Base-by-base conservation (phyloP, 805 yeast genomes). In the Diddensiella transvaalensis region DNA sequence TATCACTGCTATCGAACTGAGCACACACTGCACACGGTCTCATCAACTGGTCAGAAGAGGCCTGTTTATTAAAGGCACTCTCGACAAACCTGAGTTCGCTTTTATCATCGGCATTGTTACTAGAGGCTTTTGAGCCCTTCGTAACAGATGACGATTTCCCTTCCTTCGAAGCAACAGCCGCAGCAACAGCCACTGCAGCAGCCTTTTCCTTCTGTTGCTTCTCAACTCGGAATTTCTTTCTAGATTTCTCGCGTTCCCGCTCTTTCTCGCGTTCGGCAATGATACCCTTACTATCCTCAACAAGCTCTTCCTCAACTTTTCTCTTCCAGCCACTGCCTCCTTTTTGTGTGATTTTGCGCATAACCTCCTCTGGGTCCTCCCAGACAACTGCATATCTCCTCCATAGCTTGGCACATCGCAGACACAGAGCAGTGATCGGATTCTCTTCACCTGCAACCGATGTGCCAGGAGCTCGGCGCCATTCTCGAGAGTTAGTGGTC, bases 361-460 rank as follows among this genome's bases (percentile, higher is more conserved):
- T 65, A 0, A 87, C 80, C 46, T 82, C 88, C 21, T 67, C 56
- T 0, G 96, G 96, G 29, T 79, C 80, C 55, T 83, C 87, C 98
- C 98, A 93, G 6, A 72, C 73, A 0, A 87, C 82, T 0, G 89
- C 96, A 64, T 91, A 91, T 35, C 95, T 70, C 63, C 96, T 75
- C 98, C 98, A 91, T 23, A 93, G 61, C 49, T 85, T 75, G 0
- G 96, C 96, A 70, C 99, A 91, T 46, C 98, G 72, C 23, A 76
- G 67, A 64, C 99, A 91, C 11, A 91, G 68, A 0, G 89, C 96
- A 13, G 72, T 65, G 1, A 80, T 67, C 1, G 68, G 58, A 3
- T 68, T 60, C 6, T 60, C 56, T 0, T 57, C 67, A 3, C 67
- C 64, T 10, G 73, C 71, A 3, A 65, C 65, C 2, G 72, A 68